A percentile compares a stretch with the other conserved stretches of the same genome.
Conservation (phyloP, 2,329 filamentous ascomycete species). For the Colletotrichum plurivorum region DNA sequence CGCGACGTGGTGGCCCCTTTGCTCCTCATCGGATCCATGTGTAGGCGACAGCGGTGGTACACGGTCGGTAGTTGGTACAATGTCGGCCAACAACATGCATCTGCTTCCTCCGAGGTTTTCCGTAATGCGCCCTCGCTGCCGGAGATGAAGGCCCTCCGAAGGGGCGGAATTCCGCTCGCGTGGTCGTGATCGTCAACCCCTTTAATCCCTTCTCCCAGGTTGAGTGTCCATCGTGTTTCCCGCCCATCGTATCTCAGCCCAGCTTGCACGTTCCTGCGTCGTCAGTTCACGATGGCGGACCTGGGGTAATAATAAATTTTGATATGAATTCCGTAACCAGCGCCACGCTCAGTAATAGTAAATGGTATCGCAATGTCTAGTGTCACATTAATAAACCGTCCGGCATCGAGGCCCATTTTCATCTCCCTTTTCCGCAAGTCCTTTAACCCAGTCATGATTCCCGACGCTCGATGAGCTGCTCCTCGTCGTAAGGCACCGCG, state of each 20-base stretch:
- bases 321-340: conserved; percentile 17
- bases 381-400: conserved; percentile 26
- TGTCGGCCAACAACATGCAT: too few relatives aligned
- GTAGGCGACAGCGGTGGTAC: too few relatives aligned
- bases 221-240: background rate
- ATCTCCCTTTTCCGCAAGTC: background rate
- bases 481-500: conserved; percentile 5
- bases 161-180: too few relatives aligned
- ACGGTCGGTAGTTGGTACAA: too few relatives aligned
- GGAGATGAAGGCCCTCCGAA: too few relatives aligned
- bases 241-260: background rate
- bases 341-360: conserved; percentile 31
- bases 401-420: background rate
- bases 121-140: too few relatives aligned
- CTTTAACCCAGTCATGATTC: background rate
- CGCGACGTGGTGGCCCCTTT: too few relatives aligned
- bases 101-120: too few relatives aligned
- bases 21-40: too few relatives aligned
- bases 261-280: too few relatives aligned
- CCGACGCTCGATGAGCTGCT: conserved; percentile 1
- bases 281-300: background rate
- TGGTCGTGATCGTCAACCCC: too few relatives aligned
- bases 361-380: conserved; percentile 34
- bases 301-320: background rate
- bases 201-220: too few relatives aligned